These are phyloP conservation scores for Phlyctochytrium arcticum DNA, from an alignment of 192 early-diverging fungal species.

Conservation along the genomic window DNA sequence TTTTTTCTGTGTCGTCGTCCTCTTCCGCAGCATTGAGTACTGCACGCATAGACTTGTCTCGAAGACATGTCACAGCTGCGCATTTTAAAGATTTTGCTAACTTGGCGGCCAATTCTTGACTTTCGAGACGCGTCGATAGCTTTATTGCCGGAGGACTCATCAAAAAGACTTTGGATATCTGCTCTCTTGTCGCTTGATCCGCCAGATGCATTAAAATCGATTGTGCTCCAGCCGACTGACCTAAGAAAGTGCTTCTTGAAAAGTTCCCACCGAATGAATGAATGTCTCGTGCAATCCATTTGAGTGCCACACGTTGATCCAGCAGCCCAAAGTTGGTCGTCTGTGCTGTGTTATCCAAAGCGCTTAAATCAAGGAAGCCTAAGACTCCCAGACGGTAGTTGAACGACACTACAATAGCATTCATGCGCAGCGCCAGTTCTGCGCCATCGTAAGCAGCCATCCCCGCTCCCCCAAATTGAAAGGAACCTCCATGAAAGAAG, in stretches of 20 bases:
- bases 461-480: constrained; percentile 25
- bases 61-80: background rate
- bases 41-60: constrained; percentile 1
- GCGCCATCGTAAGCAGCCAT: constrained; percentile 19
- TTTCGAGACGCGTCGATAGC: background rate
- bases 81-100: constrained; percentile 4
- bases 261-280: constrained; percentile 62
- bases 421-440: background rate
- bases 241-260: constrained; percentile 50
- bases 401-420: constrained; percentile 34
- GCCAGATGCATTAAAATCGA: constrained; percentile 21
- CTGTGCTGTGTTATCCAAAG: background rate
- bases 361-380: constrained; percentile 30
- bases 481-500: constrained; percentile 38
- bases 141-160: constrained; percentile 25
- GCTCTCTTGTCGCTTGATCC: constrained; percentile 1
- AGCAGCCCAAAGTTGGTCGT: constrained; percentile 34
- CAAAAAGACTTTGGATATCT: constrained; percentile 9
- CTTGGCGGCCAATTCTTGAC: background rate
- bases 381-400: constrained; percentile 43
- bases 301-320: constrained; percentile 40
- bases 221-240: constrained; percentile 56
- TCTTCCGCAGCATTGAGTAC: constrained; percentile 4
- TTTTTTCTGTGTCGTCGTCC: background rate
- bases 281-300: constrained; percentile 63